phyloP scores from a whole-genome alignment of 139 green algal species.

The Chlorella sp. region DNA sequence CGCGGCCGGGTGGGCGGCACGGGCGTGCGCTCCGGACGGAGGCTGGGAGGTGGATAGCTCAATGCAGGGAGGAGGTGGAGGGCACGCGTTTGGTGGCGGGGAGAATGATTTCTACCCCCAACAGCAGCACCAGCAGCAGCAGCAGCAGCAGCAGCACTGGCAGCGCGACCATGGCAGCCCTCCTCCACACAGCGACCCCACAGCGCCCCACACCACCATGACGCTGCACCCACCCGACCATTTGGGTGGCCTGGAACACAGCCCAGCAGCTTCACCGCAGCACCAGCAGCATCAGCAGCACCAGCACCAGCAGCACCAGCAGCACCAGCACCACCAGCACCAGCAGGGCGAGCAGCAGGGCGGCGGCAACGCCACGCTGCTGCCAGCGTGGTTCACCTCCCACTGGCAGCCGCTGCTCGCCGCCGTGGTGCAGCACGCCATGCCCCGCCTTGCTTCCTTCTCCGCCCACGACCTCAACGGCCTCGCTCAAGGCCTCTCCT shows the following conservation, averaged over 20 bases:
- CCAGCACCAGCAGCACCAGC: too few relatives aligned
- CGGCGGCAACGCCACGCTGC: neutral
- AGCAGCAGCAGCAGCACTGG: neutral
- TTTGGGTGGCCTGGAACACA: too few relatives aligned
- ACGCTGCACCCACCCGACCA: too few relatives aligned
- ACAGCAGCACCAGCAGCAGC: too few relatives aligned
- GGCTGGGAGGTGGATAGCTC: too few relatives aligned
- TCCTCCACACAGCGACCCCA: too few relatives aligned
- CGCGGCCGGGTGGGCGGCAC: neutral
- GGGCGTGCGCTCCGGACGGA: neutral
- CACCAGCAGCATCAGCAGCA: neutral
- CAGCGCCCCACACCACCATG: too few relatives aligned
- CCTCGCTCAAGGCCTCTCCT: slow-evolving; percentile 8
- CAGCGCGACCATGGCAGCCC: neutral
- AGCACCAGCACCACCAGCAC: neutral
- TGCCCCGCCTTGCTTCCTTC: neutral
- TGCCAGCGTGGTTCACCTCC: neutral
- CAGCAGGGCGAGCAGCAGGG: neutral
- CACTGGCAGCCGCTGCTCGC: slow-evolving; percentile 7
- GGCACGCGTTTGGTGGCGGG: too few relatives aligned
- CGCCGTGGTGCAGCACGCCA: neutral
- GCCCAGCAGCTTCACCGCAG: too few relatives aligned
- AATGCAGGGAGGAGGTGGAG: too few relatives aligned
- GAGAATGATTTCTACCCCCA: too few relatives aligned
- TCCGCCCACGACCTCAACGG: slow-evolving; percentile 15